These are phyloP conservation scores for Neopestalotiopsis rosae DNA, from an alignment of 2,329 filamentous ascomycete species.

Conservation along the genomic window DNA sequence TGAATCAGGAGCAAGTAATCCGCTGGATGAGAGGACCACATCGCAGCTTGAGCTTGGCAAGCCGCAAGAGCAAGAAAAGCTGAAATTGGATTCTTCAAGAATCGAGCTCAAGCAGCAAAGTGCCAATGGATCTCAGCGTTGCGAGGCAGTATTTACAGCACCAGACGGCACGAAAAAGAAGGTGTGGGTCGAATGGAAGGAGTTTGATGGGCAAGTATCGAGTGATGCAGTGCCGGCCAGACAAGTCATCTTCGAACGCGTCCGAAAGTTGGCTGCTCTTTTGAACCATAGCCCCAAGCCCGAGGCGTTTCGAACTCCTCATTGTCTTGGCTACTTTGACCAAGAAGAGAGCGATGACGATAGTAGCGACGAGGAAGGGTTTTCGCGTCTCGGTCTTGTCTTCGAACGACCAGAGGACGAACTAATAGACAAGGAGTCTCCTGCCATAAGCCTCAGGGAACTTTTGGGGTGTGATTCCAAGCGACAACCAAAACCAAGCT, in stretches of 20 bases:
- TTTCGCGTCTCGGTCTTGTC: conserved; percentile 55
- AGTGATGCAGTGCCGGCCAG: conserved; percentile 44
- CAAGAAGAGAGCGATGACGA: conserved; percentile 36
- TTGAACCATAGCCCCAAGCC: conserved; percentile 54
- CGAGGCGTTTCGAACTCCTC: conserved; percentile 53
- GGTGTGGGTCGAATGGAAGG: conserved; percentile 58
- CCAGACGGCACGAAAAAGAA: conserved; percentile 39
- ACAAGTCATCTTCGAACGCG: conserved; percentile 47
- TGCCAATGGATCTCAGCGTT: conserved; percentile 39
- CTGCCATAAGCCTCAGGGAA: conserved; percentile 53
- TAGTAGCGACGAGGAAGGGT: conserved; percentile 46
- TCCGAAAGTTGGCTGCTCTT: conserved; percentile 52
- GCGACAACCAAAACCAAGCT: conserved; percentile 44
- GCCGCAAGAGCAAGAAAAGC: conserved; percentile 36
- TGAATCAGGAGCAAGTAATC: conserved; percentile 37
- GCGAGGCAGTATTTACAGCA: conserved; percentile 45
- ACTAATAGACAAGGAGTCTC: conserved; percentile 38
- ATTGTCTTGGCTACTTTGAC: conserved; percentile 57
- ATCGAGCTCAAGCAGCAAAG: conserved; percentile 36
- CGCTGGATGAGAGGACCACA: conserved; percentile 42
- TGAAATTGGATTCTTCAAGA: conserved; percentile 41
- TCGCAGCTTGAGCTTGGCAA: conserved; percentile 45
- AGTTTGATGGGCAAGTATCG: conserved; percentile 45
- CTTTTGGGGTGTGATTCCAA: conserved; percentile 43
- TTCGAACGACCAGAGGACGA: conserved; percentile 54